Base-by-base conservation (phyloP, 106 monocot species). In the Dioscorea dumetorum region DNA sequence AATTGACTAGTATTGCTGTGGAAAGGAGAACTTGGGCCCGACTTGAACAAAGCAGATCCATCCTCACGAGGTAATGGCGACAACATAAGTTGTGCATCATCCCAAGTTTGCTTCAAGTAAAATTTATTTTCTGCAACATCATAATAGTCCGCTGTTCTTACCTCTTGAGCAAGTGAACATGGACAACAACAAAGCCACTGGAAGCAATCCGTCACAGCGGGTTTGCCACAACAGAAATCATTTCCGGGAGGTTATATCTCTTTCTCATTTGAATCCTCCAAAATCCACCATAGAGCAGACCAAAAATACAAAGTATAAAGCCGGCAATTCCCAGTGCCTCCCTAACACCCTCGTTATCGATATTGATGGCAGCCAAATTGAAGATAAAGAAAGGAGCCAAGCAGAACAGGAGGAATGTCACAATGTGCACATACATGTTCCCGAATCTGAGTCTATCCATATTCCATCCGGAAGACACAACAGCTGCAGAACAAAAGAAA, bases 361-460 rank as follows among this genome's bases (percentile, higher is more conserved):
- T 74, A 32, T 82, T 82, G 16, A 78, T 54, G 17, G 82, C 82
- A 34, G 82, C 82, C 70, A 82, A 62, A 69, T 78, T 82, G 71
- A 82, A 82, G 62, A 82, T 82, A 64, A 63, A 82, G 61, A 82
- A 82, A 15, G 82, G 82, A 48, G 82, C 82, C 48, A 77, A 33
- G 73, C 82, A 82, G 4, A 82, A 60, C 41, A 82, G 70, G 18
- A 78, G 48, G 53, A 82, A 82, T 34, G 82, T 82, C 41, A 68
- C 78, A 50, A 82, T 82, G 48, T 82, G 82, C 31, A 82, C 82
- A 63, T 82, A 82, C 82, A 82, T 82, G 78, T 82, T 82, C 24
- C 82, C 82, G 32, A 82, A 78, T 12, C 82, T 74, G 22, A 82
- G 73, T 66, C 82, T 70, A 3, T 82, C 82, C 82, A 82, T 82